Percentiles rank a stretch among this genome's conserved stretches.
phyloP scores from a whole-genome alignment of 306 rosid species.

The Cajanus cajan region DNA sequence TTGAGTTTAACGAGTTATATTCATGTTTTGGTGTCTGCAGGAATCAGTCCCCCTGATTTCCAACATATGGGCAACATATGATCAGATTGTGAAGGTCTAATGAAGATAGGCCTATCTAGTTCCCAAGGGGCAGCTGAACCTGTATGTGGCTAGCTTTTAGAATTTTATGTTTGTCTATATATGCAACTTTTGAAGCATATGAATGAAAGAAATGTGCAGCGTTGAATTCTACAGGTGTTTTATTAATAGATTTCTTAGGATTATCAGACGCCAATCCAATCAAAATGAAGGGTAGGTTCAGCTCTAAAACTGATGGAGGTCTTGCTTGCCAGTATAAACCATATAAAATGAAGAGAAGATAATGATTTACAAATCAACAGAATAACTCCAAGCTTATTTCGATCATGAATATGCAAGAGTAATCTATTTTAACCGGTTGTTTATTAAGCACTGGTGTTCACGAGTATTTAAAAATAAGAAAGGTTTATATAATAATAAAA shows the following conservation, averaged over 20 bases:
- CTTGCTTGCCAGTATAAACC: not conserved
- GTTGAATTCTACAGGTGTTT: slow-evolving; percentile 25
- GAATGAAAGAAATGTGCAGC: slow-evolving; percentile 14
- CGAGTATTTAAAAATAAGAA: too few relatives aligned
- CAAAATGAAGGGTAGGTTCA: slow-evolving; percentile 24
- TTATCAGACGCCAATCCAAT: slow-evolving; percentile 9
- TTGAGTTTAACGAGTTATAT: slow-evolving; percentile 7
- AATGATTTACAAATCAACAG: not conserved
- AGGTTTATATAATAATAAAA: too few relatives aligned
- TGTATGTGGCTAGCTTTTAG: slow-evolving; percentile 1
- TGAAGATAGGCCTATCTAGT: slow-evolving; percentile 4
- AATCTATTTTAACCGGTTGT: not conserved
- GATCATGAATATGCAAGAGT: not conserved
- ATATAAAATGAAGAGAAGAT: slow-evolving; percentile 4
- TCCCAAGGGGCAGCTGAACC: slow-evolving; percentile 11
- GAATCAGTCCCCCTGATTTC: slow-evolving; percentile 49
- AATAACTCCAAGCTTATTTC: not conserved
- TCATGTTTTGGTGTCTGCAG: slow-evolving; percentile 45
- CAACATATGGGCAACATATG: slow-evolving; percentile 22
- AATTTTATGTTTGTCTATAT: not conserved
- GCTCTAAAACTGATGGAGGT: slow-evolving; percentile 16
- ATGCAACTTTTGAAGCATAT: slow-evolving; percentile 20
- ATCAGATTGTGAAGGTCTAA: slow-evolving; percentile 36
- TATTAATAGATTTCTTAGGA: not conserved
- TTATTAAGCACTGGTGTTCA: too few relatives aligned